phyloP scores from a whole-genome alignment of 1,284 basidiomycete genomes.

The Phellopilus nigrolimitatus region DNA sequence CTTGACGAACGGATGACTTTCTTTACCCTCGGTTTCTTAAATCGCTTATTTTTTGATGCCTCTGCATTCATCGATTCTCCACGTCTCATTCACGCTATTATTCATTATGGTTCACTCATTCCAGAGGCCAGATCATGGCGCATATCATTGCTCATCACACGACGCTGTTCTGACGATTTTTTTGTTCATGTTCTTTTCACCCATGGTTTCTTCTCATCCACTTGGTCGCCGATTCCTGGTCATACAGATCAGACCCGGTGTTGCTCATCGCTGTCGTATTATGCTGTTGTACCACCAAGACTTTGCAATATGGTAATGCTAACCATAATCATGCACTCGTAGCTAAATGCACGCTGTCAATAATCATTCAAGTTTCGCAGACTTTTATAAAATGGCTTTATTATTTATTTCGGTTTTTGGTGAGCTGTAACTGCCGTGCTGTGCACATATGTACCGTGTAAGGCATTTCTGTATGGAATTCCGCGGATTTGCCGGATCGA shows the following conservation, averaged over 20 bases:
- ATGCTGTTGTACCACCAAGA: slow-evolving; percentile 6
- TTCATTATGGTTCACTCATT: neutral
- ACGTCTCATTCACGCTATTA: neutral
- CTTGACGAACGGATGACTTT: neutral
- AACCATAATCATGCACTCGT: neutral
- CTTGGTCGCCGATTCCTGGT: neutral
- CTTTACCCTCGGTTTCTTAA: neutral
- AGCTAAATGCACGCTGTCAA: neutral
- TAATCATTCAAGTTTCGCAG: slow-evolving; percentile 1
- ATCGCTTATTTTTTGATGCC: neutral
- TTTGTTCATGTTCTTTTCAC: neutral
- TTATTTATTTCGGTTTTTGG: neutral
- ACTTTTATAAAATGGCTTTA: neutral
- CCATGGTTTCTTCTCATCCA: neutral
- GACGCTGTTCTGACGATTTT: too few relatives aligned
- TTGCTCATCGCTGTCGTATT: slow-evolving; percentile 6
- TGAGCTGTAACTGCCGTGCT: too few relatives aligned
- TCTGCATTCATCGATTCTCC: neutral
- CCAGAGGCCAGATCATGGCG: slow-evolving; percentile 1
- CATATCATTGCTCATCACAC: neutral
- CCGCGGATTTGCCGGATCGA: too few relatives aligned
- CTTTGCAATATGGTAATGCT: neutral
- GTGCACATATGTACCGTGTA: too few relatives aligned
- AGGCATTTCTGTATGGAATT: too few relatives aligned
- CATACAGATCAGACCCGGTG: slow-evolving; percentile 1